Evolutionary conservation across 2,329 filamentous ascomycete genomes (phyloP), one percentile per base, ranked within the genome.

Genomic region (Endothia cerciana): DNA sequence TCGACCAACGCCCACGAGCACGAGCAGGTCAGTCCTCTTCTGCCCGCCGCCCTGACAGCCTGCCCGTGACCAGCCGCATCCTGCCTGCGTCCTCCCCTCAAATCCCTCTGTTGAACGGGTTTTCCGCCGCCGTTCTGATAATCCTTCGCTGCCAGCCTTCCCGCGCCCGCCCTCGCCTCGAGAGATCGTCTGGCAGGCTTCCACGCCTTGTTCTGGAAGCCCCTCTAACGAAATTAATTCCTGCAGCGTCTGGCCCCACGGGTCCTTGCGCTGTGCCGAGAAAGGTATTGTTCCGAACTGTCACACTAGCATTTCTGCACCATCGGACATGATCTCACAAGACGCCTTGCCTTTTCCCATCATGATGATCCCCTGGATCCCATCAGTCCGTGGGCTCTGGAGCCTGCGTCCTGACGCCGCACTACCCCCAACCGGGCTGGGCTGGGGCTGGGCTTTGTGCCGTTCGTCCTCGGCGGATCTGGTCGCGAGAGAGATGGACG

Each of bases 181-280:
- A 60, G 22, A 40, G 55, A 38, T 51, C 43, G 56, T 63, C 49
- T 57, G 62, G 53, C 57, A 28, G 60, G 41, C 65, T 65, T 67
- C 62, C 56, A 65, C 60, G 43, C 57, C 59, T 63, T 55, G 40
- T 66, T 68, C 63, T 68, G 66, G 66, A 68, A 66, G 66, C 63
- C 51, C 49, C 38, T 30, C 36, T 22, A 38, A 45, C 43, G 59
- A 62, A 43, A 60, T 65, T 65, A 43, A 53, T 57, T 53, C 56
- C 63, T 63, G 63, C 59, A 67, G 28, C 56, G 30, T 15, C 64
- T 43, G 60, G 60, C 25, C 64, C 60, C 64, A 63, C 63, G 63
- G 56, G 38, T 68, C 56, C 19, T 61, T 47, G 63, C 64, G 56
- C 60, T 63, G 66, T 51, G 56, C 66, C 60, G 57, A 63, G 60